Percentiles rank a stretch among this genome's conserved stretches.
phyloP scores from a whole-genome alignment of 495 filamentous ascomycete genomes.

The Hypomontagnella submonticulosa region DNA sequence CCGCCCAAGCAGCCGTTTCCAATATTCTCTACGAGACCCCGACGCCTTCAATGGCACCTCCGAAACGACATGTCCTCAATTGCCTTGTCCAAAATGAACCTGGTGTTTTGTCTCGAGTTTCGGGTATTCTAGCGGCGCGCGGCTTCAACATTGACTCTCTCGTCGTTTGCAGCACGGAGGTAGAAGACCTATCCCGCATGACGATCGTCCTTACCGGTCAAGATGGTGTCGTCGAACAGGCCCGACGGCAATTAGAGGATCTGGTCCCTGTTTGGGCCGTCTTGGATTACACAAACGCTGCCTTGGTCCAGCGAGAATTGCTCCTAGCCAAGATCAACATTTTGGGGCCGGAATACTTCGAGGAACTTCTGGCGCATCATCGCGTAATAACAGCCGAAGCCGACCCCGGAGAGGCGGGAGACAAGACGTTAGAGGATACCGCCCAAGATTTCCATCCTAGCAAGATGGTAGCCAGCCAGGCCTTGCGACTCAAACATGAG shows the following conservation, averaged over 20 bases:
- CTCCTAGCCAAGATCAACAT: constrained; percentile 97
- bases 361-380: constrained; percentile 94
- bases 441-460: constrained; percentile 86
- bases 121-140: constrained; percentile 92
- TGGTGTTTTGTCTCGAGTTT: constrained; percentile 94
- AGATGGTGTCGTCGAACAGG: constrained; percentile 98
- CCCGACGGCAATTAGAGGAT: constrained; percentile 93
- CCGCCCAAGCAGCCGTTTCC: constrained; percentile 92
- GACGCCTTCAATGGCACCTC: constrained; percentile 79
- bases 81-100: constrained; percentile 99
- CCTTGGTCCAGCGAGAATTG: constrained; percentile 95
- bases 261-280: constrained; percentile 98
- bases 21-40: constrained; percentile 99
- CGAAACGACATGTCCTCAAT: constrained; percentile 95
- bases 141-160: constrained; percentile 99
- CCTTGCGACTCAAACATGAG: constrained; percentile 94
- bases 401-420: constrained; percentile 45
- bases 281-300: constrained; percentile 90
- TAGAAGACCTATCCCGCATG: constrained; percentile 98
- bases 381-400: constrained; percentile 70
- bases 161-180: constrained; percentile 97
- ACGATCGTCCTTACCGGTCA: constrained; percentile 96
- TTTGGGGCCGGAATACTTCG: constrained; percentile 95
- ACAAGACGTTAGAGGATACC: constrained; percentile 53
- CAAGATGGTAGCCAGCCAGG: constrained; percentile 83